Evolutionary conservation across 345 rosid species (phyloP).

Genomic region (Chamaenerion angustifolium): DNA sequence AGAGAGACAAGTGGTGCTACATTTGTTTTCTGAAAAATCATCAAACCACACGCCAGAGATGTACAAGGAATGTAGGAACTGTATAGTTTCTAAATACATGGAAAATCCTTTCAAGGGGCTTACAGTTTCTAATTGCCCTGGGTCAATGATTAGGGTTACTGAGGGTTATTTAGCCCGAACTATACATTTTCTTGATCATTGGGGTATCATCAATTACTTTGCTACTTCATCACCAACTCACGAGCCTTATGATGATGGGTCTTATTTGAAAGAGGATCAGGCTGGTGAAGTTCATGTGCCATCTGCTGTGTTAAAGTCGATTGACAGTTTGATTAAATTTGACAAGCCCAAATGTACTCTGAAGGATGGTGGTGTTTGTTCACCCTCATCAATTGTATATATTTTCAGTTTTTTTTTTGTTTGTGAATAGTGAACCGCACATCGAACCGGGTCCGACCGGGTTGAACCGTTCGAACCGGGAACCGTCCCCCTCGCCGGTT

Average conservation of each 20-base stretch:
- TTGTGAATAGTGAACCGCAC: too few relatives aligned
- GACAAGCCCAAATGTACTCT: too few relatives aligned
- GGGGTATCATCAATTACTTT: too few relatives aligned
- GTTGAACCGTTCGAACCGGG: too few relatives aligned
- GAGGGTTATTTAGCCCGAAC: constrained; percentile 64
- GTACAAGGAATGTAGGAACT: constrained; percentile 85
- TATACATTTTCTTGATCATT: constrained; percentile 69
- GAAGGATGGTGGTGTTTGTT: too few relatives aligned
- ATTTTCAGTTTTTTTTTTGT: too few relatives aligned
- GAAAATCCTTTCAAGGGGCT: constrained; percentile 66
- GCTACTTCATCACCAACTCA: too few relatives aligned
- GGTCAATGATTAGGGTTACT: constrained; percentile 37
- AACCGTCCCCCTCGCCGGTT: too few relatives aligned
- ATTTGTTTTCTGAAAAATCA: constrained; percentile 92
- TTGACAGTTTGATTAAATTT: too few relatives aligned
- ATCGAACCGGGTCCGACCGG: too few relatives aligned
- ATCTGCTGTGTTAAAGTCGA: constrained; percentile 77
- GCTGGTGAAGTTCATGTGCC: constrained; percentile 90
- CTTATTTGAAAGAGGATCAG: constrained; percentile 67
- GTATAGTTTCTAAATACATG: constrained; percentile 69
- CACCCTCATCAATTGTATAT: too few relatives aligned
- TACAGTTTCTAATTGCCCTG: constrained; percentile 57
- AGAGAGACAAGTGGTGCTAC: constrained; percentile 97
- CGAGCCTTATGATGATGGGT: too few relatives aligned
- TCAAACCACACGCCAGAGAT: constrained; percentile 62